Conservation (phyloP, 2,329 filamentous ascomycete genomes). For the Zymoseptoria pseudotritici region DNA sequence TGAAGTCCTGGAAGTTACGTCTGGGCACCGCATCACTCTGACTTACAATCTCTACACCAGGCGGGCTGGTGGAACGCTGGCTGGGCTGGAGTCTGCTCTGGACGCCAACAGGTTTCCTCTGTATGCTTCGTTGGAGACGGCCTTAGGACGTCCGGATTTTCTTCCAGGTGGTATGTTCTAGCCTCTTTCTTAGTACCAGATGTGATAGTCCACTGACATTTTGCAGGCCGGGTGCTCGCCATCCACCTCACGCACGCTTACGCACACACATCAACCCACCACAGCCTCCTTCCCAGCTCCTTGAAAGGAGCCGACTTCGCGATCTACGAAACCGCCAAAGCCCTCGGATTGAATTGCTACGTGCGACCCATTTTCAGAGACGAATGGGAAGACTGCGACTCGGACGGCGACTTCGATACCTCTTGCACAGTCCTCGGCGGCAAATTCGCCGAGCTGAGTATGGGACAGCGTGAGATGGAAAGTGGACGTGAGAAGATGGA, state of each 20-base stretch:
- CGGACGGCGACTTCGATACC: too few species aligned
- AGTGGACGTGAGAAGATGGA: background rate
- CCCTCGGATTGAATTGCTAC: constrained; percentile 3
- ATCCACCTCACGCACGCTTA: constrained; percentile 20
- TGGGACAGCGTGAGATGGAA: background rate
- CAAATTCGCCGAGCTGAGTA: background rate
- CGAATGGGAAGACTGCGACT: background rate
- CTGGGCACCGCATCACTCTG: constrained; percentile 49
- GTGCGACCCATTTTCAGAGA: background rate
- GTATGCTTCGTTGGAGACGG: constrained; percentile 27
- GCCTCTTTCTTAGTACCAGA: too few species aligned
- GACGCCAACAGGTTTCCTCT: constrained; percentile 32
- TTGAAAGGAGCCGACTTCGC: constrained; percentile 25
- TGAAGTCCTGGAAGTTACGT: constrained; percentile 43
- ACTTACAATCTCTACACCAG: constrained; percentile 52
- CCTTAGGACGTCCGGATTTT: constrained; percentile 4
- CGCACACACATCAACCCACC: constrained; percentile 14
- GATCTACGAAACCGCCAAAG: constrained; percentile 14
- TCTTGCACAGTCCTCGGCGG: background rate
- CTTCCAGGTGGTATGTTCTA: background rate
- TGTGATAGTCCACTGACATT: too few species aligned
- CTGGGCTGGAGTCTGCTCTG: constrained; percentile 17
- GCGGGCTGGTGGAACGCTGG: constrained; percentile 28
- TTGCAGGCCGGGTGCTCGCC: constrained; percentile 18
- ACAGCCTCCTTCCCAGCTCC: constrained; percentile 14